A percentile compares a stretch with the other conserved stretches of the same genome.
Conservation (phyloP, 495 filamentous ascomycete genomes). For the Rhypophila decipiens region DNA sequence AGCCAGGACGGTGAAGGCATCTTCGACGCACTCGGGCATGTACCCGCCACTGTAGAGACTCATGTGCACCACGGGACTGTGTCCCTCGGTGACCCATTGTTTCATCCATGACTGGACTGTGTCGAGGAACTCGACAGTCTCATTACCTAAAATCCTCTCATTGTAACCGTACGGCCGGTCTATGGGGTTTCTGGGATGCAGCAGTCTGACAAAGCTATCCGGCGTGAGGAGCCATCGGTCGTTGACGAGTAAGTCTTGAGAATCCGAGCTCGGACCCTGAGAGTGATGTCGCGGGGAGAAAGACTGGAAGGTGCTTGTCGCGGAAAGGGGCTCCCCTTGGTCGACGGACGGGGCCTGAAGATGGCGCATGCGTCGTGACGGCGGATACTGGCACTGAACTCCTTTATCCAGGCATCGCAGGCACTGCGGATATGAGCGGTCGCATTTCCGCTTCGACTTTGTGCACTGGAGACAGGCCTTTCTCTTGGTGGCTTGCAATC, state of each 20-base stretch:
- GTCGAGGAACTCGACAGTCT: slow-evolving; percentile 16
- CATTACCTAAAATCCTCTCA: slow-evolving; percentile 1
- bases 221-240: slow-evolving; percentile 10
- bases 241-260: background rate
- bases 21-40: slow-evolving; percentile 25
- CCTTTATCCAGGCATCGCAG: slow-evolving; percentile 30
- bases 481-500: slow-evolving; percentile 6
- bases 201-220: slow-evolving; percentile 2
- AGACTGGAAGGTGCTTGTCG: too few relatives aligned
- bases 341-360: too few relatives aligned
- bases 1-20: slow-evolving; percentile 21
- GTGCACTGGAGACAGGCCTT: slow-evolving; percentile 40
- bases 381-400: slow-evolving; percentile 31
- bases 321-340: too few relatives aligned
- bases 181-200: background rate
- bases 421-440: slow-evolving; percentile 34
- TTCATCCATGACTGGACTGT: slow-evolving; percentile 18
- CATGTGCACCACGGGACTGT: slow-evolving; percentile 32
- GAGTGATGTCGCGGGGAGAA: too few relatives aligned
- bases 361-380: background rate
- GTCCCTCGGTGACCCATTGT: slow-evolving; percentile 18
- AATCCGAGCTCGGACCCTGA: too few relatives aligned
- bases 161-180: background rate
- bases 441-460: slow-evolving; percentile 40
- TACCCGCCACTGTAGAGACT: slow-evolving; percentile 21